A percentile compares a stretch with the other conserved stretches of the same genome.
These are phyloP conservation scores for Phoma sp. DNA, from an alignment of 2,329 filamentous ascomycete genomes.

Conservation along the genomic window DNA sequence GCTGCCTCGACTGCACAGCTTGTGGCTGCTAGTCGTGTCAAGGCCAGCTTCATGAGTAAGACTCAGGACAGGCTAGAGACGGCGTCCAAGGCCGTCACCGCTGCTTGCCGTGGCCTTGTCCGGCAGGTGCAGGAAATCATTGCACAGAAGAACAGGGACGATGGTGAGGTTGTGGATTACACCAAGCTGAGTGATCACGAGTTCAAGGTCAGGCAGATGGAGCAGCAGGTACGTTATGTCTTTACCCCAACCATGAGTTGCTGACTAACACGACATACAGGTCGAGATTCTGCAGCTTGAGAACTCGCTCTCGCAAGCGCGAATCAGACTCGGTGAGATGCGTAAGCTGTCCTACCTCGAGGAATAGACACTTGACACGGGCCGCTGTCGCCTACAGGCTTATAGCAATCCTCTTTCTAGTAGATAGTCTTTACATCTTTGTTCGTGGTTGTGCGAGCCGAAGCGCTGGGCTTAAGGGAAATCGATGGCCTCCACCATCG, in stretches of 20 bases:
- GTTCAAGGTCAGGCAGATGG: conserved; percentile 99
- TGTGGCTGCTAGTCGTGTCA: conserved; percentile 92
- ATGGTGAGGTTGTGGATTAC: conserved; percentile 84
- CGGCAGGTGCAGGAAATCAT: conserved; percentile 95
- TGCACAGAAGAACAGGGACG: conserved; percentile 80
- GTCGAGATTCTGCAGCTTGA: conserved; percentile 97
- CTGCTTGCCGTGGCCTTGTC: conserved; percentile 85
- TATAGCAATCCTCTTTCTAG: conserved; percentile 1
- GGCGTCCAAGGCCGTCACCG: conserved; percentile 90
- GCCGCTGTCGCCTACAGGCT: not conserved
- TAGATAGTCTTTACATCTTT: conserved; percentile 8
- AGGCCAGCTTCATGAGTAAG: conserved; percentile 98
- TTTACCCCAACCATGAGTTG: not conserved
- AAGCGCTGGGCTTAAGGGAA: too few species aligned
- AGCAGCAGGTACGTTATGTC: conserved; percentile 81
- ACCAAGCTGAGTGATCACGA: conserved; percentile 87
- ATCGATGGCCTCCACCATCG: not conserved
- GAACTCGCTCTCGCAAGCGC: conserved; percentile 79
- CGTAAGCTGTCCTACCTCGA: conserved; percentile 87
- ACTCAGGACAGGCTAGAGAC: conserved; percentile 90
- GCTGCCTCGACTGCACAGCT: conserved; percentile 95
- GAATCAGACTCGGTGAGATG: conserved; percentile 92
- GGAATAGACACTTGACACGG: conserved; percentile 29
- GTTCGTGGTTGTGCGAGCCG: not conserved
- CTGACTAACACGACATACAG: conserved; percentile 54